Evolutionary conservation across 164 flowering plant genomes (phyloP).

Genomic region (Chloranthus sessilifolius): DNA sequence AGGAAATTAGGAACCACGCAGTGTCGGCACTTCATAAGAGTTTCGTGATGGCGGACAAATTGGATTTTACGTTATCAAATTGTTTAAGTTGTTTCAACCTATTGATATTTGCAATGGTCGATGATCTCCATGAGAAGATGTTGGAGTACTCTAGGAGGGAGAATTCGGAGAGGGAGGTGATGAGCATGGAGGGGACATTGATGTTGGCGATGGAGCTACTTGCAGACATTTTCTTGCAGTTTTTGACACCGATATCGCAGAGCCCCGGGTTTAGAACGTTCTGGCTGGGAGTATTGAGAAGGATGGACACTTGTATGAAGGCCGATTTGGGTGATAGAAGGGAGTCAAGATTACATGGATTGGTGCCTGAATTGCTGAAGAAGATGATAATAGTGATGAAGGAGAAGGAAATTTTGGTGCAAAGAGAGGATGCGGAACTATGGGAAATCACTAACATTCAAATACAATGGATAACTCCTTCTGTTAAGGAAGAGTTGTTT

Average conservation of each 20-base stretch:
- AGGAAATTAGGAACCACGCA: conserved; percentile 81
- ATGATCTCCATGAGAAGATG: conserved; percentile 87
- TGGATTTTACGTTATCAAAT: conserved; percentile 45
- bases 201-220: conserved; percentile 69
- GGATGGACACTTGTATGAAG: conserved; percentile 96
- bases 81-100: conserved; percentile 53
- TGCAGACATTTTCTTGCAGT: conserved; percentile 57
- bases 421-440: conserved; percentile 57
- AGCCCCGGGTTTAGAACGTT: conserved; percentile 59
- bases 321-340: conserved; percentile 65
- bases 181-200: conserved; percentile 77
- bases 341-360: conserved; percentile 35
- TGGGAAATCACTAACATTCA: conserved; percentile 87
- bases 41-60: conserved; percentile 54
- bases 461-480: conserved; percentile 96
- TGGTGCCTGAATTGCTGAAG: conserved; percentile 58
- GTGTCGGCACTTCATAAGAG: conserved; percentile 42
- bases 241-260: conserved; percentile 45
- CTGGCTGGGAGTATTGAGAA: conserved; percentile 80
- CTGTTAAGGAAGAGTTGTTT: conserved; percentile 70
- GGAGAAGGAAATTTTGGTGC: conserved; percentile 56
- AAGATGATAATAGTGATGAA: conserved; percentile 64
- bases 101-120: conserved; percentile 83
- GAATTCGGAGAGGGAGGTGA: conserved; percentile 60
- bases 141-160: conserved; percentile 74